These are phyloP conservation scores for Fusarium sp. DNA, from an alignment of 2,329 filamentous ascomycete species.

Conservation along the genomic window DNA sequence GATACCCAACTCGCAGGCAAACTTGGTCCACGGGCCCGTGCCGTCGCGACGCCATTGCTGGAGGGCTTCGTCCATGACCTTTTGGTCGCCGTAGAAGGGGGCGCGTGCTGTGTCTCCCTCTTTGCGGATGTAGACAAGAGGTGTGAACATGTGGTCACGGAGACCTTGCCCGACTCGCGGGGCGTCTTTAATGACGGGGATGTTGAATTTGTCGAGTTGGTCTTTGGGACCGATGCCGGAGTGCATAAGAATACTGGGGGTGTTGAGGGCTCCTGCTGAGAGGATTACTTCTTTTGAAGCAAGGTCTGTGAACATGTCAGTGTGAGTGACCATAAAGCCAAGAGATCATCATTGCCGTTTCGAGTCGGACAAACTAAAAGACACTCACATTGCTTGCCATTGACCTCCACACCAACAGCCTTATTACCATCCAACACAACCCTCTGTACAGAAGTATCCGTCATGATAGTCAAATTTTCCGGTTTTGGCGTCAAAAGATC, in stretches of 20 bases:
- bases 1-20: constrained; percentile 56
- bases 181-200: constrained; percentile 48
- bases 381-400: constrained; percentile 36
- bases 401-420: constrained; percentile 36
- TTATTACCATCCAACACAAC: constrained; percentile 37
- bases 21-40: constrained; percentile 57
- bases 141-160: constrained; percentile 57
- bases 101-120: constrained; percentile 59
- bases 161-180: constrained; percentile 58
- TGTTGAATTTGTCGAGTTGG: constrained; percentile 31
- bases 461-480: constrained; percentile 56
- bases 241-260: constrained; percentile 59
- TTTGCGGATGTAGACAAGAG: constrained; percentile 56
- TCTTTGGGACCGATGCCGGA: constrained; percentile 36
- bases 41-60: constrained; percentile 62
- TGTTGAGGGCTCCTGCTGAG: constrained; percentile 58
- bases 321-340: fast-evolving
- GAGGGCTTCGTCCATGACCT: constrained; percentile 60
- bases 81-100: constrained; percentile 59
- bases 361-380: too few species aligned
- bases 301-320: constrained; percentile 40
- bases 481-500: constrained; percentile 62
- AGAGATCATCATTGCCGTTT: too few species aligned
- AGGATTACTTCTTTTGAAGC: constrained; percentile 60
- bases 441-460: constrained; percentile 35